Conservation (phyloP, 768 basidiomycete genomes). For the Tubosaeta brunneosetosa region DNA sequence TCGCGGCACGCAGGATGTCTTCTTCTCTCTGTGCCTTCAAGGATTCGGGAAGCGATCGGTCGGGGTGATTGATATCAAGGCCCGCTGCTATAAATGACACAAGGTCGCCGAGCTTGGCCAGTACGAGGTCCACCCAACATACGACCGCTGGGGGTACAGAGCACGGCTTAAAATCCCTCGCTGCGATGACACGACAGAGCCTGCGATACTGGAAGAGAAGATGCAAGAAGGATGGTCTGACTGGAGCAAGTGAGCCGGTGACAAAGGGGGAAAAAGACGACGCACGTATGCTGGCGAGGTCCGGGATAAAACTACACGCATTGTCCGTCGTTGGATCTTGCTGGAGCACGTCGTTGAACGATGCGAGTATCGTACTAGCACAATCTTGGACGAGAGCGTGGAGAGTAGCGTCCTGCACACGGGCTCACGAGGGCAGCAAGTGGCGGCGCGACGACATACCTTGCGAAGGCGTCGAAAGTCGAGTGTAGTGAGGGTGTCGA, state of each 20-base stretch:
- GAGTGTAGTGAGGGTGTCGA: slow-evolving; percentile 21
- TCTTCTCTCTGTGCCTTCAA: slow-evolving; percentile 42
- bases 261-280: background rate
- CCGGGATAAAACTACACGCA: slow-evolving; percentile 7
- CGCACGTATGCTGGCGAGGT: slow-evolving; percentile 21
- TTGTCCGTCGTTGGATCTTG: slow-evolving; percentile 1
- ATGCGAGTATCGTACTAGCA: slow-evolving; percentile 30
- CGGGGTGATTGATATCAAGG: slow-evolving; percentile 7
- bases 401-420: slow-evolving; percentile 29
- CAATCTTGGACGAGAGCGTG: slow-evolving; percentile 34
- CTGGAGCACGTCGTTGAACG: slow-evolving; percentile 26
- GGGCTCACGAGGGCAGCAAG: background rate
- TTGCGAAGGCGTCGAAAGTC: slow-evolving; percentile 29
- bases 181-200: slow-evolving; percentile 43
- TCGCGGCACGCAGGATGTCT: slow-evolving; percentile 52
- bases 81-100: slow-evolving; percentile 30
- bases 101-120: slow-evolving; percentile 48
- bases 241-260: slow-evolving; percentile 23
- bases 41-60: slow-evolving; percentile 22
- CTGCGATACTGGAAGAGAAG: slow-evolving; percentile 51
- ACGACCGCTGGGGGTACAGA: slow-evolving; percentile 34
- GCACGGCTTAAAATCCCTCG: slow-evolving; percentile 24
- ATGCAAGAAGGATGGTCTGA: slow-evolving; percentile 28
- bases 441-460: slow-evolving; percentile 10
- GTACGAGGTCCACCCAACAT: slow-evolving; percentile 63